Evolutionary conservation across 2,329 filamentous ascomycete species (phyloP), one percentile per base, ranked within the genome.

Genomic region (Epichloe uncinata): DNA sequence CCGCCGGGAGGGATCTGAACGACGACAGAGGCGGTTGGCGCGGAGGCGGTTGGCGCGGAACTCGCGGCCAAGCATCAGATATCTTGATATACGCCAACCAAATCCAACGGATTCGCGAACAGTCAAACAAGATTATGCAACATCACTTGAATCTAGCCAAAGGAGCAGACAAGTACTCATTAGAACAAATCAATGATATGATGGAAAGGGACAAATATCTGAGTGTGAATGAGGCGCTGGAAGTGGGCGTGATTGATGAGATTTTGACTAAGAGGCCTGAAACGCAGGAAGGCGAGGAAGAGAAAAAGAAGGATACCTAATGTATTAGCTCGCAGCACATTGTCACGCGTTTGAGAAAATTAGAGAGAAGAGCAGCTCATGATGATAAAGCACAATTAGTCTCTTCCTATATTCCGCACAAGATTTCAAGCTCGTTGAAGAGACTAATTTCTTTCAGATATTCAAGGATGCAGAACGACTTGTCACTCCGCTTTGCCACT

Each of bases 151-250:
- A 90, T 60, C 84, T 80, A 65, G 74, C 81, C 47, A 78, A 86
- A 61, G 83, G 79, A 2, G 63, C 85, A 53, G 86, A 94, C 20
- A 87, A 87, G 66, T 82, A 88, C 64, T 82, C 75, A 35, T 61
- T 95, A 36, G 82, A 89, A 45, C 85, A 94, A 61, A 85, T 98
- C 61, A 91, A 93, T 67, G 87, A 84, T 64, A 78, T 96, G 66
- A 97, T 98, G 91, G 93, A 98, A 72, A 75, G 93, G 51, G 93
- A 98, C 66, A 93, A 93, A 62, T 97, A 96, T 60, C 78, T 98
- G 76, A 85, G 84, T 50, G 89, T 90, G 0, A 73, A 87, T 43
- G 90, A 98, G 71, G 93, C 93, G 8, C 73, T 88, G 60, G 87
- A 94, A 47, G 78, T 94, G 67, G 93, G 93, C 0, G 87, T 98